These are phyloP conservation scores for Aureobasidium sp. DNA, from an alignment of 2,329 filamentous ascomycete species.

Conservation along the genomic window DNA sequence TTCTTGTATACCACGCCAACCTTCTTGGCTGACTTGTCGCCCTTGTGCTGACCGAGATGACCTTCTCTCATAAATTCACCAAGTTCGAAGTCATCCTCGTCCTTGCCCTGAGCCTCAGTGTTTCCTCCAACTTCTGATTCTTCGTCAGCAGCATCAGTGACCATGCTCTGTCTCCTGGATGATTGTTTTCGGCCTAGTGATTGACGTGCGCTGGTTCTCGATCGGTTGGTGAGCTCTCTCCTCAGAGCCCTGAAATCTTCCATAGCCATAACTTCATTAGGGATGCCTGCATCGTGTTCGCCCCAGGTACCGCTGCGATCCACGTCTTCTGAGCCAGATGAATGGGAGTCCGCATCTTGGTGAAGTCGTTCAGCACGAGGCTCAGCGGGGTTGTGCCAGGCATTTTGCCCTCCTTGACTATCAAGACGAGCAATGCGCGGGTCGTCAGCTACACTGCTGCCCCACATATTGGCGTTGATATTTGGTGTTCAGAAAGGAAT, in stretches of 20 bases:
- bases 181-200: conserved; percentile 15
- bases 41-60: conserved; percentile 63
- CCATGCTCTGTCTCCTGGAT: conserved; percentile 28
- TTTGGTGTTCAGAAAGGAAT: background rate
- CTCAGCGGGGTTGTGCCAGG: conserved; percentile 11
- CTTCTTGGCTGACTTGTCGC: conserved; percentile 62
- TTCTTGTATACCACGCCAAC: conserved; percentile 71
- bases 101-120: conserved; percentile 36
- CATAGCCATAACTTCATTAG: conserved; percentile 46
- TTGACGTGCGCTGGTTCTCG: conserved; percentile 19
- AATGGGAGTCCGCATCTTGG: conserved; percentile 1
- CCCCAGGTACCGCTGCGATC: conserved; percentile 50
- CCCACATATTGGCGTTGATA: conserved; percentile 5
- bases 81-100: conserved; percentile 57
- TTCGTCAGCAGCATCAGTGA: conserved; percentile 10
- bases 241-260: conserved; percentile 51
- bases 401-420: conserved; percentile 7
- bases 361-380: background rate
- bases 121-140: conserved; percentile 21
- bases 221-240: conserved; percentile 46
- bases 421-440: background rate
- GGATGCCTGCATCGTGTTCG: conserved; percentile 48
- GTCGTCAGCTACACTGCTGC: conserved; percentile 8
- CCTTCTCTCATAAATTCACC: conserved; percentile 64
- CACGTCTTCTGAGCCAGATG: background rate